A percentile compares a stretch with the other conserved stretches of the same genome.
Evolutionary conservation across 1,139 yeast species (phyloP).

Genomic region (Pichia sp.): DNA sequence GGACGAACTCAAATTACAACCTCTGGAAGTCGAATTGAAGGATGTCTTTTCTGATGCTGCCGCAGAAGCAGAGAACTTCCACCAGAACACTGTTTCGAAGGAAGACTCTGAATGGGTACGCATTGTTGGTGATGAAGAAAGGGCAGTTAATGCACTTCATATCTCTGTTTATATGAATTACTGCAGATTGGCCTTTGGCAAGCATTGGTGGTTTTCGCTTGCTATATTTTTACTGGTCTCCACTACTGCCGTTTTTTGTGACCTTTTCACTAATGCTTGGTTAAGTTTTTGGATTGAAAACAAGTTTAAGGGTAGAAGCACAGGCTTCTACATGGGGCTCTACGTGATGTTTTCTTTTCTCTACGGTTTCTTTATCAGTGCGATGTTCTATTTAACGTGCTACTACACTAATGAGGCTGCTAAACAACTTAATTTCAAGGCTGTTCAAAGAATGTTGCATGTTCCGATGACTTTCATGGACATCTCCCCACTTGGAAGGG

Average conservation of each 20-base stretch:
- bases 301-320: constrained; percentile 40
- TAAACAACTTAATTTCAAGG: constrained; percentile 37
- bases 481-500: constrained; percentile 56
- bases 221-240: constrained; percentile 35
- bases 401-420: constrained; percentile 41
- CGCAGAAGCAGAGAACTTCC: too few species aligned
- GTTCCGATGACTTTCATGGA: constrained; percentile 57
- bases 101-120: constrained; percentile 18
- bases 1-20: too few species aligned
- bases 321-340: constrained; percentile 64
- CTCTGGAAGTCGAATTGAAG: too few species aligned
- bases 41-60: too few species aligned
- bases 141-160: constrained; percentile 28
- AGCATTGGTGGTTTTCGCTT: constrained; percentile 32
- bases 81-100: not conserved
- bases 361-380: constrained; percentile 31
- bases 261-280: constrained; percentile 72
- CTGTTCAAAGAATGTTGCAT: constrained; percentile 50
- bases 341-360: constrained; percentile 45
- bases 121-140: constrained; percentile 29
- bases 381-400: constrained; percentile 43
- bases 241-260: constrained; percentile 49
- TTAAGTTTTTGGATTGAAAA: constrained; percentile 72
- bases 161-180: constrained; percentile 43
- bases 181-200: constrained; percentile 51